Evolutionary conservation across 352 stramenopile species (phyloP).

Genomic region (Thalassiosira exigua): DNA sequence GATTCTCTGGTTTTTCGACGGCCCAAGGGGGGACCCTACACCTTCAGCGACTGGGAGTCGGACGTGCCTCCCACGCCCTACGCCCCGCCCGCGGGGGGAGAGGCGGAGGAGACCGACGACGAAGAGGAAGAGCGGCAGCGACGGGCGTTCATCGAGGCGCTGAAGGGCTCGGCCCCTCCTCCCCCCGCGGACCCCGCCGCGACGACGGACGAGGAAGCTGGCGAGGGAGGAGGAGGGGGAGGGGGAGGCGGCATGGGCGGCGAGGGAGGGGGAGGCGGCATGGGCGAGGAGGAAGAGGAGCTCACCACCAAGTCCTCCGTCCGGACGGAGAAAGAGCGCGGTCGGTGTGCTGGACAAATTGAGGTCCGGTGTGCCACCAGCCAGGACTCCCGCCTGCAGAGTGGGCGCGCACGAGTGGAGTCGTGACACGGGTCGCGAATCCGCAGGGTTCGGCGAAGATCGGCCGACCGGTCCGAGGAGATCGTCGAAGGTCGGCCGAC

Average conservation of each 20-base stretch:
- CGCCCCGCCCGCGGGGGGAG: constrained; percentile 21
- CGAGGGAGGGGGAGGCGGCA: constrained; percentile 43
- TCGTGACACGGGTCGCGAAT: no score
- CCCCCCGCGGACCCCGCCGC: constrained; percentile 13
- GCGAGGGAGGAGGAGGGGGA: constrained; percentile 75
- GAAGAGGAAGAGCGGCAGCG: constrained; percentile 80
- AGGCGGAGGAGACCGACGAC: constrained; percentile 53
- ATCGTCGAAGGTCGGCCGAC: no score
- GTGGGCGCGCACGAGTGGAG: no score
- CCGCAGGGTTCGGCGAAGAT: no score
- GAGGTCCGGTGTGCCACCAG: no score
- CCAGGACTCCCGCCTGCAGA: no score
- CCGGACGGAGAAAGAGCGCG: constrained; percentile 68
- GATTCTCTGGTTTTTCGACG: no score
- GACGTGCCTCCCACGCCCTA: constrained; percentile 44
- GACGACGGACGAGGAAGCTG: constrained; percentile 34
- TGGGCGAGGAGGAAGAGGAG: constrained; percentile 78
- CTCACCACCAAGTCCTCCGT: no score
- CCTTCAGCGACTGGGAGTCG: constrained; percentile 76
- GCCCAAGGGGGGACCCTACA: constrained; percentile 65
- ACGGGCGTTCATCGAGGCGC: constrained; percentile 72
- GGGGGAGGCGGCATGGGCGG: no score
- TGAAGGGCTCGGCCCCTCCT: constrained; percentile 62
- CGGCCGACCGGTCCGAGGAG: no score
- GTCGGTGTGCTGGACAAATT: constrained; percentile 59